These are phyloP conservation scores for Thalia dealbata DNA, from an alignment of 176 grass and related monocot genomes.

Conservation along the genomic window DNA sequence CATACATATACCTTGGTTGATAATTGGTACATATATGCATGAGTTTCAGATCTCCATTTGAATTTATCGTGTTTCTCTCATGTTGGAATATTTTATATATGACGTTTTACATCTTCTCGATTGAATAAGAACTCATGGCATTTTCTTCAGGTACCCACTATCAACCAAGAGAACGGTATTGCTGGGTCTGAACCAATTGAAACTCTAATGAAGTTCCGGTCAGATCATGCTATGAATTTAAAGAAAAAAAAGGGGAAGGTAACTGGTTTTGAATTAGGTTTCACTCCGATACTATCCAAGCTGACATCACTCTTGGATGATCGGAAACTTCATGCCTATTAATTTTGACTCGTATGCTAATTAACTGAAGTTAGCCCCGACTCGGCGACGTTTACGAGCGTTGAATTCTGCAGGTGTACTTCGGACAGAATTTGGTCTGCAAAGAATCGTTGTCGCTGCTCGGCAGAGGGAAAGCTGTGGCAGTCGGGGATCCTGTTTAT, in stretches of 20 bases:
- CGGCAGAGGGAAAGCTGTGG: conserved; percentile 33
- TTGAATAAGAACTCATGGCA: neutral
- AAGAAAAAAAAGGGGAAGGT: conserved; percentile 58
- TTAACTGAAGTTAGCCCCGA: neutral
- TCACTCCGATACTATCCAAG: neutral
- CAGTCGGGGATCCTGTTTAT: conserved; percentile 52
- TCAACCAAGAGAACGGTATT: conserved; percentile 62
- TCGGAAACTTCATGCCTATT: neutral
- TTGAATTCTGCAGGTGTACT: conserved; percentile 40
- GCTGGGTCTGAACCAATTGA: conserved; percentile 55
- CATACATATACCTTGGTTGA: too few species aligned
- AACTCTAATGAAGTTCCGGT: conserved; percentile 67
- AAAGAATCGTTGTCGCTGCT: conserved; percentile 38
- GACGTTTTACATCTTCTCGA: neutral
- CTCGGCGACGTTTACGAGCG: neutral
- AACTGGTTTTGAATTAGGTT: neutral
- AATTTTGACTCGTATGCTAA: too few species aligned
- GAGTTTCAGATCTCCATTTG: too few species aligned
- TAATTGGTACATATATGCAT: too few species aligned
- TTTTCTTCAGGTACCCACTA: conserved; percentile 52
- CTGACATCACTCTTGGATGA: neutral
- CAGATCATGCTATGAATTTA: conserved; percentile 41
- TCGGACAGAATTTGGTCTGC: conserved; percentile 81
- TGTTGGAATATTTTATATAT: too few species aligned
- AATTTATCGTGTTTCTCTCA: too few species aligned